phyloP scores from a whole-genome alignment of 208 protist genomes.

The Strigomonas galati region DNA sequence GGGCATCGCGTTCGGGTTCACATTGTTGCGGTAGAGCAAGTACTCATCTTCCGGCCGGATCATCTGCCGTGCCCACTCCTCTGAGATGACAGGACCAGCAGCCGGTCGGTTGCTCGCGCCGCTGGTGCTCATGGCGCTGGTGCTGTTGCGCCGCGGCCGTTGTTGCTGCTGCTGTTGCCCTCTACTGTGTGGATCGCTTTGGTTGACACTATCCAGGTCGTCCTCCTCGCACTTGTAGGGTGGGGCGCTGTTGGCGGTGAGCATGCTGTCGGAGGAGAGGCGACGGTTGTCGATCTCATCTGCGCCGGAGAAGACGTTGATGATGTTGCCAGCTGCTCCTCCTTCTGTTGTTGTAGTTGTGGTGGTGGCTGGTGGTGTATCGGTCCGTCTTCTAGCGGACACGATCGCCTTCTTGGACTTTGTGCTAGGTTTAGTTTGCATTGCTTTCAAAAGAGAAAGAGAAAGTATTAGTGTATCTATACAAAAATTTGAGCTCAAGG shows the following conservation, averaged over 20 bases:
- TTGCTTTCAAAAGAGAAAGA: not conserved
- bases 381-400: no score
- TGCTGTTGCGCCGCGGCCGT: not conserved
- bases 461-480: not conserved
- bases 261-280: slow-evolving; percentile 2
- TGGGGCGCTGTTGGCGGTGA: slow-evolving; percentile 4
- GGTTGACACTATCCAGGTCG: not conserved
- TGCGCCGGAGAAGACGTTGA: no score
- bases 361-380: no score
- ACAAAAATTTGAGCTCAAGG: no score
- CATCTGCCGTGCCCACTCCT: slow-evolving; percentile 73
- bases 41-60: slow-evolving; percentile 73
- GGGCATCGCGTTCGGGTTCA: not conserved
- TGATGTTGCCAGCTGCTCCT: no score
- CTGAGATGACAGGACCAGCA: slow-evolving; percentile 53
- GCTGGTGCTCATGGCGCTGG: not conserved
- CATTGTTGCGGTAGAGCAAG: slow-evolving; percentile 42
- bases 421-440: no score
- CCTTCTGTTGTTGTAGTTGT: no score
- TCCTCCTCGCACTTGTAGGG: no score
- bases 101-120: not conserved
- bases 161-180: no score
- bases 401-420: no score
- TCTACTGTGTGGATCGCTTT: not conserved
- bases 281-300: no score